phyloP scores from a whole-genome alignment of 768 basidiomycete species.

The Xerocomellus intermedius region DNA sequence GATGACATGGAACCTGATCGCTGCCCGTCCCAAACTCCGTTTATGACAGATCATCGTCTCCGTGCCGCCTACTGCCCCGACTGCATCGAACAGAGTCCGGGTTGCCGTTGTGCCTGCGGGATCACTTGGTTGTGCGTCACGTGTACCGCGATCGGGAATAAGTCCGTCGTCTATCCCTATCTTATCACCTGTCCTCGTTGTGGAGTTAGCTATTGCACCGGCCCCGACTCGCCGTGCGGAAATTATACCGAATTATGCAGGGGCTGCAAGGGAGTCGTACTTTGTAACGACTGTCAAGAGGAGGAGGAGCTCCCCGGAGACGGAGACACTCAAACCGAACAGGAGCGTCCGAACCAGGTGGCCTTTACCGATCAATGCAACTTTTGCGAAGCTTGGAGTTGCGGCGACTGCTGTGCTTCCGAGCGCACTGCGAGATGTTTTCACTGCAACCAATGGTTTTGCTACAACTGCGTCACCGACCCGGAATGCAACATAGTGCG shows the following conservation, averaged over 20 bases:
- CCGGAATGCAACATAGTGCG: not conserved
- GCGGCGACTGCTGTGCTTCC: not conserved
- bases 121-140: conserved; percentile 1
- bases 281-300: conserved; percentile 12
- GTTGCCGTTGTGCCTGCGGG: not conserved
- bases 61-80: conserved; percentile 3
- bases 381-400: conserved; percentile 5
- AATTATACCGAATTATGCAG: not conserved
- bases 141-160: not conserved
- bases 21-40: conserved; percentile 11
- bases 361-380: not conserved
- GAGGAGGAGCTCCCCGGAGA: conserved; percentile 7
- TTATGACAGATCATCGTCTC: not conserved
- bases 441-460: conserved; percentile 4
- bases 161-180: not conserved
- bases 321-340: not conserved
- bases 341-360: not conserved
- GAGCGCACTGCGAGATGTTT: not conserved
- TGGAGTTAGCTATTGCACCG: conserved; percentile 6
- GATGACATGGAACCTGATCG: not conserved
- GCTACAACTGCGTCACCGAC: not conserved
- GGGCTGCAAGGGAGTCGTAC: conserved; percentile 5
- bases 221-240: rapidly evolving
- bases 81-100: not conserved
- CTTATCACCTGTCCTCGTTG: conserved; percentile 18